These are phyloP conservation scores for Candida coquimbonensis DNA, from an alignment of 805 yeast genomes.

Conservation along the genomic window DNA sequence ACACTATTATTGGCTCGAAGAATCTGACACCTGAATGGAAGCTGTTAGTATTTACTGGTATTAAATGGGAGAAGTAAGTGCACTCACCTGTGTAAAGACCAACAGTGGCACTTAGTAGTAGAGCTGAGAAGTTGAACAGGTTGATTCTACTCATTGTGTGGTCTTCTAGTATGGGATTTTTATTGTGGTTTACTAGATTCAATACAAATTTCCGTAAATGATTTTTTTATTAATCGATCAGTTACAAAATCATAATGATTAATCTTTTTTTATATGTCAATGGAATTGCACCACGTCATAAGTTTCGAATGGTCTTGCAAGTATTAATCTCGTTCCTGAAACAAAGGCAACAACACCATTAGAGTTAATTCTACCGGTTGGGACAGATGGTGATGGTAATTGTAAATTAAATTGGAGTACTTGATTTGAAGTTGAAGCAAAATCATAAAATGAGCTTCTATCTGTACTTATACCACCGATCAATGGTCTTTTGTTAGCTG, in stretches of 20 bases:
- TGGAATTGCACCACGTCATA: slow-evolving; percentile 20
- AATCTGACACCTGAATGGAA: slow-evolving; percentile 45
- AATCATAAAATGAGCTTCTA: slow-evolving; percentile 20
- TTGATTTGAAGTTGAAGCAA: slow-evolving; percentile 14
- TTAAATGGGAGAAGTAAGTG: neutral
- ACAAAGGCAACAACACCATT: slow-evolving; percentile 20
- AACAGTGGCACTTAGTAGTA: slow-evolving; percentile 22
- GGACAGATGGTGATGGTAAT: slow-evolving; percentile 15
- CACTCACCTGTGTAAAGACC: slow-evolving; percentile 39
- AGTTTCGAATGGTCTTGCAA: slow-evolving; percentile 21
- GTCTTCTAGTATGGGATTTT: too few relatives aligned
- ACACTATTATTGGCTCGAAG: slow-evolving; percentile 69
- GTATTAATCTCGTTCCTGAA: slow-evolving; percentile 17
- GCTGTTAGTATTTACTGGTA: neutral
- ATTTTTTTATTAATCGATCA: neutral
- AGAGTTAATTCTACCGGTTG: slow-evolving; percentile 19
- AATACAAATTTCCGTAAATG: neutral
- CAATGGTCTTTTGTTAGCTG: slow-evolving; percentile 6
- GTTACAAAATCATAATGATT: too few relatives aligned
- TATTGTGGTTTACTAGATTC: neutral
- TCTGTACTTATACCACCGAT: slow-evolving; percentile 19
- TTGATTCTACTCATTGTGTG: slow-evolving; percentile 21
- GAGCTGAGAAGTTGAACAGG: slow-evolving; percentile 21
- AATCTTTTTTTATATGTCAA: neutral
- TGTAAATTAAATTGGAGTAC: slow-evolving; percentile 15